These are phyloP conservation scores for Globisporangium irregulare DNA, from an alignment of 352 stramenopile genomes.

Conservation along the genomic window DNA sequence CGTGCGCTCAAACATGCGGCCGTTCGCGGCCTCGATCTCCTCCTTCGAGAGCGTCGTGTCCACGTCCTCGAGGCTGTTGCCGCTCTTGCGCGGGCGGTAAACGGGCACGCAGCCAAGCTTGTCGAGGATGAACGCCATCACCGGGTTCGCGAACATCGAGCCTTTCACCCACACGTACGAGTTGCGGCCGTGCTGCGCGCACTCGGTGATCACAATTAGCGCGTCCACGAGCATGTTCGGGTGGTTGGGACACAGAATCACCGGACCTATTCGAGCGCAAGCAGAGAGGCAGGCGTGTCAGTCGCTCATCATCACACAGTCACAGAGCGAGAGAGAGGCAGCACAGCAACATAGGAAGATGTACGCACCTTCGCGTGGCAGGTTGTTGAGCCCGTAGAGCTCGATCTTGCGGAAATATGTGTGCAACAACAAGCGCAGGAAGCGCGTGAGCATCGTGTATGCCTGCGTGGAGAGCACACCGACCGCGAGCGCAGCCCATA, in stretches of 20 bases:
- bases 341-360: neutral
- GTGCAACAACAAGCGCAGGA: constrained; percentile 61
- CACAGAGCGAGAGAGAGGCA: neutral
- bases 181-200: constrained; percentile 41
- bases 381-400: constrained; percentile 76
- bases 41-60: constrained; percentile 64
- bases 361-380: constrained; percentile 55
- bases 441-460: constrained; percentile 63
- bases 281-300: neutral
- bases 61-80: constrained; percentile 46
- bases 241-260: constrained; percentile 80
- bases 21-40: constrained; percentile 57
- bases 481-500: constrained; percentile 47
- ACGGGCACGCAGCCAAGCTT: constrained; percentile 61
- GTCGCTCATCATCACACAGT: neutral
- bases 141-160: constrained; percentile 64
- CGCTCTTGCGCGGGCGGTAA: constrained; percentile 51
- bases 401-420: constrained; percentile 82
- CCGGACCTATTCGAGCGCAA: constrained; percentile 31
- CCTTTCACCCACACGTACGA: constrained; percentile 77
- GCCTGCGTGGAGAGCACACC: constrained; percentile 46
- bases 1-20: constrained; percentile 74
- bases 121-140: constrained; percentile 39
- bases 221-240: constrained; percentile 82
- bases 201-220: constrained; percentile 77